Conservation (phyloP, 805 yeast genomes). For the Saccharomycopsis javanensis region DNA sequence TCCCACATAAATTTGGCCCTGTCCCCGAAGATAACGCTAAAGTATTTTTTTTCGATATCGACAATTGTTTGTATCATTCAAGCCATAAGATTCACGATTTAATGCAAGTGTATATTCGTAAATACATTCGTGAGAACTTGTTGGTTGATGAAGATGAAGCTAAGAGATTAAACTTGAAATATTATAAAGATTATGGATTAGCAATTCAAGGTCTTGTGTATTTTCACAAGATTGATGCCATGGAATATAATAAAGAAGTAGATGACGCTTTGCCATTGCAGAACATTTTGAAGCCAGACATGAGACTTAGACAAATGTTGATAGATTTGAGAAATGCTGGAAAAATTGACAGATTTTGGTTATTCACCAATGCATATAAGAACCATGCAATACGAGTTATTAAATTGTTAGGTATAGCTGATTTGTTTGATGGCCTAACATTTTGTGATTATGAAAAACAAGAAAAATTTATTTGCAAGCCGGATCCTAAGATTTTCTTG, state of each 20-base stretch:
- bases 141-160: constrained; percentile 66
- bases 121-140: constrained; percentile 62
- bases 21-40: constrained; percentile 21
- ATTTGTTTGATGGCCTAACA: constrained; percentile 86
- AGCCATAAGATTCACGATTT: constrained; percentile 70
- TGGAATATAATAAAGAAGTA: constrained; percentile 79
- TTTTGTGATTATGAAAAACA: constrained; percentile 70
- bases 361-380: constrained; percentile 89
- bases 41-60: constrained; percentile 82
- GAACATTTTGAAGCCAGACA: constrained; percentile 58
- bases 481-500: constrained; percentile 62
- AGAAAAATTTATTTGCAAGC: constrained; percentile 75
- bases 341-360: constrained; percentile 70
- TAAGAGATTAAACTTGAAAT: constrained; percentile 52
- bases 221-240: constrained; percentile 64
- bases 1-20: constrained; percentile 15
- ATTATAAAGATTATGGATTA: constrained; percentile 81
- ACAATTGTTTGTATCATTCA: constrained; percentile 77
- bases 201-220: constrained; percentile 82
- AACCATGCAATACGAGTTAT: constrained; percentile 81
- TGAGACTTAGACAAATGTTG: constrained; percentile 42
- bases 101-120: constrained; percentile 80
- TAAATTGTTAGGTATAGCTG: constrained; percentile 77
- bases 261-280: constrained; percentile 90
- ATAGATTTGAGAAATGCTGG: constrained; percentile 33